Conservation (phyloP, 2,329 filamentous ascomycete genomes). For the Sclerotinia glacialis region DNA sequence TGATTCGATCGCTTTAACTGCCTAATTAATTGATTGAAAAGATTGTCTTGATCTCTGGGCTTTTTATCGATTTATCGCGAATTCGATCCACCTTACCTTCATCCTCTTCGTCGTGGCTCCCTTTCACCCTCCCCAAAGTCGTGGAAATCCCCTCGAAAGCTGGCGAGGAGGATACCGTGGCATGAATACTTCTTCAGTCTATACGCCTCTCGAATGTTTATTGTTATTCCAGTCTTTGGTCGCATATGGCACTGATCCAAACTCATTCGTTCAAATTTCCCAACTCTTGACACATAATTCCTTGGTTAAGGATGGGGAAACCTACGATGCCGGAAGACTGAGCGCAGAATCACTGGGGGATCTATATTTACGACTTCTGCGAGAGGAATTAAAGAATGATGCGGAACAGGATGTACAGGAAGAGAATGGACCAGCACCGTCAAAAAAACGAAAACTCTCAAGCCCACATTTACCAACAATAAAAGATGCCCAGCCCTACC, state of each 20-base stretch:
- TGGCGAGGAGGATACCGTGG: constrained; percentile 54
- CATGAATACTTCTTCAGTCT: constrained; percentile 59
- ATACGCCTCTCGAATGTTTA: constrained; percentile 82
- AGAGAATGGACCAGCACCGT: constrained; percentile 51
- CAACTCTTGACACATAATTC: constrained; percentile 70
- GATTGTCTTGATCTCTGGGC: background rate
- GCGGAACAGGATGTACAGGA: constrained; percentile 44
- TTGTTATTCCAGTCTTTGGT: constrained; percentile 79
- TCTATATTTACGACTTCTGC: constrained; percentile 72
- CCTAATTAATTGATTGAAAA: constrained; percentile 12
- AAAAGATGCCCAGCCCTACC: constrained; percentile 59
- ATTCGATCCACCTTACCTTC: constrained; percentile 12
- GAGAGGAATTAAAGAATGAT: constrained; percentile 60
- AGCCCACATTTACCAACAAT: constrained; percentile 62
- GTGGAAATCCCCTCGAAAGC: constrained; percentile 54
- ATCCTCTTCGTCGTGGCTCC: constrained; percentile 49
- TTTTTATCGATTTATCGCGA: constrained; percentile 7
- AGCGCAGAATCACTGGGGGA: constrained; percentile 74
- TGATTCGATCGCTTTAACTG: background rate
- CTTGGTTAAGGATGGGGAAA: constrained; percentile 65
- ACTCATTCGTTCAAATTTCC: constrained; percentile 67
- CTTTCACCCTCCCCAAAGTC: constrained; percentile 52
- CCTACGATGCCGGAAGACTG: constrained; percentile 72
- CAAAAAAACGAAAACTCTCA: constrained; percentile 72
- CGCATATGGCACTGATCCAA: constrained; percentile 63